Conservation (phyloP, 2,329 filamentous ascomycete genomes). For the Ascochyta rabiei region DNA sequence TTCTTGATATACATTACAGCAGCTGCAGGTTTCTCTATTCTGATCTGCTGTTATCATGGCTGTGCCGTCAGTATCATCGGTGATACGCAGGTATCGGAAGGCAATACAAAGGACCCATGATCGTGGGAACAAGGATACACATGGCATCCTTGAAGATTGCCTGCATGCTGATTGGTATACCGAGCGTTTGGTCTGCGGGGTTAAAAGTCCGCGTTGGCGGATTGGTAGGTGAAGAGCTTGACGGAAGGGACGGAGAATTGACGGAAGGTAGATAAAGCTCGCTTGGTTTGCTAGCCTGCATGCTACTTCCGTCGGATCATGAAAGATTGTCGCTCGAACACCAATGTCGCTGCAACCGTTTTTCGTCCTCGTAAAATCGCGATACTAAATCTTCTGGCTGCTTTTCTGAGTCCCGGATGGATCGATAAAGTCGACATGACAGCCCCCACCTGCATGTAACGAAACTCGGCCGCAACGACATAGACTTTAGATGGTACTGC, state of each 20-base stretch:
- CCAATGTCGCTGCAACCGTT: neutral
- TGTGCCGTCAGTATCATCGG: slow-evolving; percentile 7
- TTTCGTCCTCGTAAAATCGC: neutral
- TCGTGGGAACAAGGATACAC: neutral
- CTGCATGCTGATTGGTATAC: slow-evolving; percentile 1
- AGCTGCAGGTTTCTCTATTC: neutral
- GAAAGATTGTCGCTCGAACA: neutral
- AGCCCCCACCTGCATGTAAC: too few species aligned
- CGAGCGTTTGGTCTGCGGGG: neutral
- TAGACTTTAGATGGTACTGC: too few species aligned
- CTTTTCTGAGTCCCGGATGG: too few species aligned
- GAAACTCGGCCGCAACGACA: too few species aligned
- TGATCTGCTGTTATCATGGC: slow-evolving; percentile 9
- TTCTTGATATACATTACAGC: slow-evolving; percentile 4
- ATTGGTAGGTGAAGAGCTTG: neutral
- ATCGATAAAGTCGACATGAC: too few species aligned
- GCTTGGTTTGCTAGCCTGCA: neutral
- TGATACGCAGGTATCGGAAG: slow-evolving; percentile 12
- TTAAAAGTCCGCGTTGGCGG: neutral
- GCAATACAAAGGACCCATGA: neutral
- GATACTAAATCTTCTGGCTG: neutral
- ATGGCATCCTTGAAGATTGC: too few species aligned
- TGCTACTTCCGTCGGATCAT: slow-evolving; percentile 3
- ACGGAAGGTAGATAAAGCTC: slow-evolving; percentile 6
- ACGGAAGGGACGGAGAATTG: slow-evolving; percentile 12